A percentile compares a stretch with the other conserved stretches of the same genome.
These are phyloP conservation scores for Yarrowia alimentaria DNA, from an alignment of 805 yeast species.

Conservation along the genomic window DNA sequence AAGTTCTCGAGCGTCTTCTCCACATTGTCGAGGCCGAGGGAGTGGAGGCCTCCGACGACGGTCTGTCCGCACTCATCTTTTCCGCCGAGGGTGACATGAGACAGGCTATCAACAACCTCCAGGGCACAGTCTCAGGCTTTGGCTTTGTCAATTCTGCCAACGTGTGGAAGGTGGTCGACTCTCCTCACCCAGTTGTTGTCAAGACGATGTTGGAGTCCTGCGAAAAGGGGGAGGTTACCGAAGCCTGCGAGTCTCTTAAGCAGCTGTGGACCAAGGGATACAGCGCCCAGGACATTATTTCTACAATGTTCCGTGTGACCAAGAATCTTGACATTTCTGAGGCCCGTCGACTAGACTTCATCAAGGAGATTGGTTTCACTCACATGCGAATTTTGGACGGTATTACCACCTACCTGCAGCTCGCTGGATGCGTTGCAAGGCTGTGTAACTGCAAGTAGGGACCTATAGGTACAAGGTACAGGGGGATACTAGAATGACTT, in stretches of 20 bases:
- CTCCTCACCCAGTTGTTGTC: slow-evolving; percentile 89
- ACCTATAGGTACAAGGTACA: too few relatives aligned
- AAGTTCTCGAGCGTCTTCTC: slow-evolving; percentile 72
- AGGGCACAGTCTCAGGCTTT: slow-evolving; percentile 92
- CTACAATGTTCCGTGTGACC: slow-evolving; percentile 84
- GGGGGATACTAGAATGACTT: too few relatives aligned
- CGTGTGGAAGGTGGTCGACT: slow-evolving; percentile 92
- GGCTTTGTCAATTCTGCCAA: slow-evolving; percentile 86
- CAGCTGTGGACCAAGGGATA: slow-evolving; percentile 87
- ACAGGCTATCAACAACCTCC: slow-evolving; percentile 92
- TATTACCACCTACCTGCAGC: slow-evolving; percentile 79
- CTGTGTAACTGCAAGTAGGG: too few relatives aligned
- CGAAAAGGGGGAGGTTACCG: slow-evolving; percentile 52
- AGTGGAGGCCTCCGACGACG: slow-evolving; percentile 81
- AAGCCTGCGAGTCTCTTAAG: slow-evolving; percentile 60
- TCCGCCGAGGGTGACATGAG: slow-evolving; percentile 99
- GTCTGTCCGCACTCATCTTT: slow-evolving; percentile 86
- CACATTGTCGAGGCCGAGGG: slow-evolving; percentile 68
- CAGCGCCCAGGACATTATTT: slow-evolving; percentile 86
- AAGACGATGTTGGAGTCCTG: slow-evolving; percentile 59
- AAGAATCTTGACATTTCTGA: slow-evolving; percentile 70
- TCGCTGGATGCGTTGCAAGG: slow-evolving; percentile 77
- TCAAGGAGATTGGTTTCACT: slow-evolving; percentile 82
- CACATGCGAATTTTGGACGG: slow-evolving; percentile 95
- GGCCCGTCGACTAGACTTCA: slow-evolving; percentile 65